These are phyloP conservation scores for Picea mariana DNA, from an alignment of 83 land plant genomes.

Conservation along the genomic window DNA sequence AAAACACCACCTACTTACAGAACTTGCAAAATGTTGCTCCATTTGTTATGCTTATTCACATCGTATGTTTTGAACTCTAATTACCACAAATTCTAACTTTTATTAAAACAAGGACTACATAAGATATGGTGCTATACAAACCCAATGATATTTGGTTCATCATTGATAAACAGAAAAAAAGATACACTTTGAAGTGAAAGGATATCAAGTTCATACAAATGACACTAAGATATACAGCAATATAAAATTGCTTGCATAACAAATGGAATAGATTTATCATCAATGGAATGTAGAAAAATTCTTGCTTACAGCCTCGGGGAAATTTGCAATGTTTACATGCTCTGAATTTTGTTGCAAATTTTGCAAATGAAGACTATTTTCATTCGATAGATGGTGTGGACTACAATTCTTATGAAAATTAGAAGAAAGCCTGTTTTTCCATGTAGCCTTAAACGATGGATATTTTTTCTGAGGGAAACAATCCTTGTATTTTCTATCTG, in stretches of 20 bases:
- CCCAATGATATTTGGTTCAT: conserved; percentile 3
- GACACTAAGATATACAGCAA: conserved; percentile 10
- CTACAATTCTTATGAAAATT: not conserved
- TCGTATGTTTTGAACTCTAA: conserved; percentile 8
- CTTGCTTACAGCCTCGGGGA: conserved; percentile 7
- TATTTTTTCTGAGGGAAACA: conserved; percentile 6
- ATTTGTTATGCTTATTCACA: not conserved
- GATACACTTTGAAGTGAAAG: conserved; percentile 8
- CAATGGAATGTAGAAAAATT: conserved; percentile 8
- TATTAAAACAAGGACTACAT: not conserved
- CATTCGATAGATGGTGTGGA: not conserved
- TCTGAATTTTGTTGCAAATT: conserved; percentile 5
- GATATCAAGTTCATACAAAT: conserved; percentile 6
- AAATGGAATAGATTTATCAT: conserved; percentile 3
- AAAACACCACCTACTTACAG: not conserved
- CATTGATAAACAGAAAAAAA: not conserved
- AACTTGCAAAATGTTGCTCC: not conserved
- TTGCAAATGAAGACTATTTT: not conserved
- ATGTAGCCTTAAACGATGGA: not conserved
- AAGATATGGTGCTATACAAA: conserved; percentile 12
- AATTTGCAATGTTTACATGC: conserved; percentile 3
- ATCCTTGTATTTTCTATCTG: conserved; percentile 9
- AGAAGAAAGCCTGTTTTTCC: conserved; percentile 6
- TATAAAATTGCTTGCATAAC: not conserved
- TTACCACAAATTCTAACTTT: not conserved